Conservation (phyloP, 306 rosid genomes). For the Phaseolus lunatus region DNA sequence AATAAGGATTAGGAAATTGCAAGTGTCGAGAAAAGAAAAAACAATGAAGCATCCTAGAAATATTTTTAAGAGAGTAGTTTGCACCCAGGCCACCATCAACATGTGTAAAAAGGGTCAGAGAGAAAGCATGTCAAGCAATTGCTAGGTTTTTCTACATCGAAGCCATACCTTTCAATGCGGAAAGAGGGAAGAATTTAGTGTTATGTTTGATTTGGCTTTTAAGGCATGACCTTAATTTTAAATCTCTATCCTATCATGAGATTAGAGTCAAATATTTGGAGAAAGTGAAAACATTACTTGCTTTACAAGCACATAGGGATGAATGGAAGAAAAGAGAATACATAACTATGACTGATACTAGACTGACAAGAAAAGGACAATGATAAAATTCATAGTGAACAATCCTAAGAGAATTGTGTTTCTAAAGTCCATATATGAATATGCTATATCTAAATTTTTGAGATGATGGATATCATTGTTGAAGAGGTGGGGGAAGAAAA, state of each 20-base stretch:
- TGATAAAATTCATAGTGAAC: neutral
- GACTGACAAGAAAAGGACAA: neutral
- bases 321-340: neutral
- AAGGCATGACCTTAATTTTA: neutral
- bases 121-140: too few relatives aligned
- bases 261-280: neutral
- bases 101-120: too few relatives aligned
- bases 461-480: neutral
- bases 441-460: neutral
- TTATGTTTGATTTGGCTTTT: neutral
- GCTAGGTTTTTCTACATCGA: too few relatives aligned
- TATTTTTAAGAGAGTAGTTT: too few relatives aligned
- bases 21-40: neutral
- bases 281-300: neutral
- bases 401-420: neutral
- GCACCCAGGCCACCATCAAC: too few relatives aligned
- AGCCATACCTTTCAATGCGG: too few relatives aligned
- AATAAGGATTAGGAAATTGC: too few relatives aligned
- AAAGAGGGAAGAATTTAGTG: too few relatives aligned
- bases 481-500: neutral
- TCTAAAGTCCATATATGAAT: neutral
- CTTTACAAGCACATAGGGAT: neutral
- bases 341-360: neutral
- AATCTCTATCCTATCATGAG: neutral
- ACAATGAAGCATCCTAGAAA: neutral